Evolutionary conservation across 352 stramenopile species (phyloP), one percentile per base, ranked within the genome.

Genomic region (Globisporangium splendens): DNA sequence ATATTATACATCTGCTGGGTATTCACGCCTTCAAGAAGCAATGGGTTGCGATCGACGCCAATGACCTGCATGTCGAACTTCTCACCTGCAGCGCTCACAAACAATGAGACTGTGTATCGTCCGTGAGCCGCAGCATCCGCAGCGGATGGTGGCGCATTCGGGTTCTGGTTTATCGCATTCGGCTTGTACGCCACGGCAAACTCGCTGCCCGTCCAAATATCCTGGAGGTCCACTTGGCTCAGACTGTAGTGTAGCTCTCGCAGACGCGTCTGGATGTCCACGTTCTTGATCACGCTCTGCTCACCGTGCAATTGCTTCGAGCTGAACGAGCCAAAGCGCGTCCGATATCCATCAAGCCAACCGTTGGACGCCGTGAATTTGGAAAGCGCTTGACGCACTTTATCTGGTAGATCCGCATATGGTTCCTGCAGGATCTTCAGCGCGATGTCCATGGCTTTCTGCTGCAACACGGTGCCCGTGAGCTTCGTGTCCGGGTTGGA

Each of bases 261-360:
- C n/a, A 92, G 61, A n/a, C 82, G 79, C 54, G 84, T 94, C 65
- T 94, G 84, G 51, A 91, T 75, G 62, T 94, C 84, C 31, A 94
- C 84, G 49, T 73, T 89, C 66, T 93, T 93, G 61, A 93, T 93
- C 22, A 86, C 79, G 49, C 69, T 88, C 46, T 79, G 68, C 18
- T 80, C 63, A n/a, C 61, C 57, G 8, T 73, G 65, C 11, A 79
- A 56, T 39, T 89, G 78, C 46, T 91, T 93, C 46, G 77, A 88
- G 56, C 77, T 92, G 64, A 94, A 92, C 15, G 79, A 89, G 15
- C 84, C 84, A 57, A 94, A 94, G 11, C 84, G 70, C 44, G 81
- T 92, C 59, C 84, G 72, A 61, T 92, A 94, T n/a, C 84, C 84
- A 47, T 94, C 84, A 22, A 94, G 65, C 84, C 84, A 94, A 54